Evolutionary conservation across 768 basidiomycete species (phyloP).

Genomic region (Tulasnella sp.): DNA sequence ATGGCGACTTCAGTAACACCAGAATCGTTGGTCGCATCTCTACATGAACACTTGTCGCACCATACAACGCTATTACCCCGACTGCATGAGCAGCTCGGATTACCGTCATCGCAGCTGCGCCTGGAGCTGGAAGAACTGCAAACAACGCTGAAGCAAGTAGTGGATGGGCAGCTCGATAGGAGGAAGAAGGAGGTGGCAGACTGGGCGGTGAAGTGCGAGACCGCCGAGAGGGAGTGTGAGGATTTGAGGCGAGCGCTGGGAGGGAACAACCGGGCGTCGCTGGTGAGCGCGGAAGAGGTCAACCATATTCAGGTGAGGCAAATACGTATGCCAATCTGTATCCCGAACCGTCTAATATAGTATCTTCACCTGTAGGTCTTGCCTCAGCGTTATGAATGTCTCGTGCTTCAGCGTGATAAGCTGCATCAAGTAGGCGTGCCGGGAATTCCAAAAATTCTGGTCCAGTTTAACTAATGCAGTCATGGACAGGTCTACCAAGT

Average conservation of each 20-base stretch:
- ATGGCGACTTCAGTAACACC: slow-evolving; percentile 35
- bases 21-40: slow-evolving; percentile 63
- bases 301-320: slow-evolving; percentile 59
- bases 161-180: slow-evolving; percentile 71
- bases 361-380: slow-evolving; percentile 48
- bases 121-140: slow-evolving; percentile 78
- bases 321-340: not conserved
- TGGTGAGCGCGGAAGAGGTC: slow-evolving; percentile 62
- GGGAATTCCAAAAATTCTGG: not conserved
- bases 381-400: slow-evolving; percentile 69
- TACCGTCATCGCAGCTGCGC: slow-evolving; percentile 76
- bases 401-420: slow-evolving; percentile 74
- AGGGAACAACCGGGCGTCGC: slow-evolving; percentile 51
- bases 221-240: slow-evolving; percentile 65
- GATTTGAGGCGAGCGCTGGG: slow-evolving; percentile 73
- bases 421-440: slow-evolving; percentile 65
- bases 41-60: slow-evolving; percentile 75
- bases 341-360: not conserved
- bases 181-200: slow-evolving; percentile 76
- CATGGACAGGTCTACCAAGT: slow-evolving; percentile 39
- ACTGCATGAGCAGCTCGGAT: slow-evolving; percentile 80
- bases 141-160: slow-evolving; percentile 71
- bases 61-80: slow-evolving; percentile 83
- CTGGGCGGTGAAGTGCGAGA: slow-evolving; percentile 66
- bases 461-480: not conserved